Conservation (phyloP, 1,139 yeast genomes). For the Protomyces inouyei region DNA sequence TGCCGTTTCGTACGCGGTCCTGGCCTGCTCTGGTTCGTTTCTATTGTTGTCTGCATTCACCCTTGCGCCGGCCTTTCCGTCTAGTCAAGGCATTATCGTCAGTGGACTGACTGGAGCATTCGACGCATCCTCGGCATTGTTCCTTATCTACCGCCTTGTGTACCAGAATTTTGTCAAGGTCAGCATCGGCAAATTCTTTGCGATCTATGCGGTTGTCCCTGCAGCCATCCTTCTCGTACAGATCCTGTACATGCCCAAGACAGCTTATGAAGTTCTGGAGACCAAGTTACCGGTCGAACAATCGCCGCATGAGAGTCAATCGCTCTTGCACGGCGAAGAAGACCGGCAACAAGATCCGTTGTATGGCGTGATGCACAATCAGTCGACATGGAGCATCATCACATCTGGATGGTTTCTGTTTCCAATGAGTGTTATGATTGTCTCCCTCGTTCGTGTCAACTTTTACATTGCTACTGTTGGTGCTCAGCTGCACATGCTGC, state of each 20-base stretch:
- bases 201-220: slow-evolving; percentile 65
- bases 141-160: slow-evolving; percentile 58
- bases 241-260: slow-evolving; percentile 68
- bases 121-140: slow-evolving; percentile 72
- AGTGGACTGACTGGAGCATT: slow-evolving; percentile 51
- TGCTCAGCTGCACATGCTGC: not conserved
- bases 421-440: slow-evolving; percentile 12
- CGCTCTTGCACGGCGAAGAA: not conserved
- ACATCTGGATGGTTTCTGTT: slow-evolving; percentile 1
- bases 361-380: slow-evolving; percentile 39
- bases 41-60: slow-evolving; percentile 77
- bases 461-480: slow-evolving; percentile 15
- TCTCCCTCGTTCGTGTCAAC: slow-evolving; percentile 8
- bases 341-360: slow-evolving; percentile 34
- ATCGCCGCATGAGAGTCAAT: not conserved
- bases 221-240: slow-evolving; percentile 68
- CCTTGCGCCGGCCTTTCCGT: slow-evolving; percentile 67
- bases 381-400: slow-evolving; percentile 43
- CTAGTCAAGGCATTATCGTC: slow-evolving; percentile 58
- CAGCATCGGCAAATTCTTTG: slow-evolving; percentile 55
- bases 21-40: slow-evolving; percentile 79
- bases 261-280: slow-evolving; percentile 67
- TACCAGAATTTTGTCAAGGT: slow-evolving; percentile 44
- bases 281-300: slow-evolving; percentile 48
- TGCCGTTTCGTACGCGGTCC: slow-evolving; percentile 56